phyloP scores from a whole-genome alignment of 2,329 filamentous ascomycete species.

The Penicillium occitanis region DNA sequence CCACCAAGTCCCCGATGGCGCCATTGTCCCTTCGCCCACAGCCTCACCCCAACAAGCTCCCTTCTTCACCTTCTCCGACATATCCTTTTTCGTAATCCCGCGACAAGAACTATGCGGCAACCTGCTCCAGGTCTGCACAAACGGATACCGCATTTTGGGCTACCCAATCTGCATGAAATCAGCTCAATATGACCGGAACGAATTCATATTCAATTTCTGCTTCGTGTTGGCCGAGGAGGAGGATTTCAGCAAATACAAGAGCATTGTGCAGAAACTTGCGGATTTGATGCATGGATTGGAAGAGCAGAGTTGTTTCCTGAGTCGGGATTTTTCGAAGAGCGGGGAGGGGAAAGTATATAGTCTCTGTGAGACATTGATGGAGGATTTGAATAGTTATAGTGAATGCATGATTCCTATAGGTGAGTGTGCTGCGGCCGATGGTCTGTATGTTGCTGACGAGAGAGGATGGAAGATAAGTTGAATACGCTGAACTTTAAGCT shows the following conservation, averaged over 20 bases:
- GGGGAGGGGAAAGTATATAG: constrained; percentile 58
- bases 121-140: constrained; percentile 68
- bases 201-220: constrained; percentile 98
- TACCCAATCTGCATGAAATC: constrained; percentile 86
- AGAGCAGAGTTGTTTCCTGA: constrained; percentile 81
- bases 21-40: constrained; percentile 52
- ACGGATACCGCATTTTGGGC: constrained; percentile 78
- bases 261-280: constrained; percentile 81
- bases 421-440: constrained; percentile 42
- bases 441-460: constrained; percentile 15
- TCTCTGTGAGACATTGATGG: constrained; percentile 81
- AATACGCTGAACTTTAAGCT: constrained; percentile 97
- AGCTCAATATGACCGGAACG: constrained; percentile 81
- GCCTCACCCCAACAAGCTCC: constrained; percentile 51
- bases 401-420: constrained; percentile 98
- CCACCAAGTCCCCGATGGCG: constrained; percentile 63
- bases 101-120: constrained; percentile 94
- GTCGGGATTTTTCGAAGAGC: constrained; percentile 45
- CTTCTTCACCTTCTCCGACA: constrained; percentile 79
- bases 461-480: constrained; percentile 65
- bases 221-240: constrained; percentile 70
- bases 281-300: constrained; percentile 85
- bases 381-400: constrained; percentile 94
- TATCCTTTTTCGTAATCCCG: constrained; percentile 92
- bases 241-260: constrained; percentile 77